Evolutionary conservation across 129 eudicot genomes (phyloP).

Genomic region (Silybum marianum): DNA sequence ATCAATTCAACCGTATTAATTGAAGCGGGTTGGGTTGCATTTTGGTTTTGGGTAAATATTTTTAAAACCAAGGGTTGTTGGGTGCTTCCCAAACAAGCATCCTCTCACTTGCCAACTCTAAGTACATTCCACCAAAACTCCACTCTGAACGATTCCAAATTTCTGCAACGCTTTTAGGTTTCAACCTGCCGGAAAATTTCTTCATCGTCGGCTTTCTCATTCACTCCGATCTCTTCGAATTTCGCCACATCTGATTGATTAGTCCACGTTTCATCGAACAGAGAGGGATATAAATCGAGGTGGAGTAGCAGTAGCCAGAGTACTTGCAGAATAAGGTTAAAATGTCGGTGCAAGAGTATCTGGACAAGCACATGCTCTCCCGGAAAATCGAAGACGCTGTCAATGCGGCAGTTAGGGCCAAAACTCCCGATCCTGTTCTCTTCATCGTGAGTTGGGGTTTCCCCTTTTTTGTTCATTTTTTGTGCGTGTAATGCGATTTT

Average conservation of each 20-base stretch:
- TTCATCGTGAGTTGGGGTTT: slow-evolving; percentile 57
- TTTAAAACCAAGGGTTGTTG: no score
- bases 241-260: slow-evolving; percentile 16
- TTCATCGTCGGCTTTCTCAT: neutral
- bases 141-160: slow-evolving; percentile 8
- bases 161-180: slow-evolving; percentile 24
- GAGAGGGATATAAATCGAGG: neutral
- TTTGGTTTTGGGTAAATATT: no score
- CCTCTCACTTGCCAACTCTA: neutral
- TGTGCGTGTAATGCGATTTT: neutral
- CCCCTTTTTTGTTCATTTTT: neutral
- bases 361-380: slow-evolving; percentile 91
- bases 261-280: slow-evolving; percentile 1
- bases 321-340: slow-evolving; percentile 15
- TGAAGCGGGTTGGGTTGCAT: no score
- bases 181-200: slow-evolving; percentile 18
- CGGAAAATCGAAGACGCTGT: slow-evolving; percentile 98
- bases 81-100: no score
- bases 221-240: slow-evolving; percentile 24
- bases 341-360: slow-evolving; percentile 95
- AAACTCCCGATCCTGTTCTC: slow-evolving; percentile 92
- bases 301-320: neutral
- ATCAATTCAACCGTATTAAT: no score
- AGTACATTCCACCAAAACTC: neutral
- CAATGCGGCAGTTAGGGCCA: slow-evolving; percentile 98